Evolutionary conservation across 2,329 filamentous ascomycete species (phyloP), one percentile per base, ranked within the genome.

Genomic region (Davidsoniella virescens): DNA sequence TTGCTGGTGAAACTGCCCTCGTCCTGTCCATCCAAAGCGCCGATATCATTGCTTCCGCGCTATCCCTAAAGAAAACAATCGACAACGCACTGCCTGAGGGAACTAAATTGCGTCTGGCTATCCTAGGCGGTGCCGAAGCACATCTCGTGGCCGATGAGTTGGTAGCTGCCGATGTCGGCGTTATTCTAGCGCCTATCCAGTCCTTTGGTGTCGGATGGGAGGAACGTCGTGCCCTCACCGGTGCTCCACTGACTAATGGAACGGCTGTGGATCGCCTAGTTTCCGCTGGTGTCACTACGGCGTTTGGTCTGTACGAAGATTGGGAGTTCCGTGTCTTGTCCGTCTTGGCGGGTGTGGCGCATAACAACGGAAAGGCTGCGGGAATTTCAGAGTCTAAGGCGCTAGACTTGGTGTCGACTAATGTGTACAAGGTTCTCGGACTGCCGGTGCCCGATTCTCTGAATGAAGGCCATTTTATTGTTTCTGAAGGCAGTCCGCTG

Each of bases 191-290:
- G 0, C 78, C 78, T 1, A 60, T 80, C 10, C 71, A 76, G 55
- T 70, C 75, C 0, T 76, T 73, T 57, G 68, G 70, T 2, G 61
- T 59, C 2, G 61, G 59, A 0, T 84, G 79, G 80, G 77, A 82
- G 54, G 66, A 79, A 61, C 72, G 76, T 0, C 72, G 78, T 2
- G 71, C 75, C 0, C 65, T 83, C 9, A 72, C 76, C 0, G 80
- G 80, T 1, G 78, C 79, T 4, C 80, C 80, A 1, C 66, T 83
- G 0, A 80, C 78, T 0, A 80, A 81, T 56, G 77, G 78, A 23
- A 82, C 79, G 1, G 70, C 70, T 0, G 64, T 80, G 4, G 76
- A 82, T 54, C 61, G 58, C 10, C 67, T 84, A 1, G 56, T 79
- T 0, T 69, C 70, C 6, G 78, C 77, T 0, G 78, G 78, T 2